These are phyloP conservation scores for Talaromyces sp. DNA, from an alignment of 2,329 filamentous ascomycete genomes.

Conservation along the genomic window DNA sequence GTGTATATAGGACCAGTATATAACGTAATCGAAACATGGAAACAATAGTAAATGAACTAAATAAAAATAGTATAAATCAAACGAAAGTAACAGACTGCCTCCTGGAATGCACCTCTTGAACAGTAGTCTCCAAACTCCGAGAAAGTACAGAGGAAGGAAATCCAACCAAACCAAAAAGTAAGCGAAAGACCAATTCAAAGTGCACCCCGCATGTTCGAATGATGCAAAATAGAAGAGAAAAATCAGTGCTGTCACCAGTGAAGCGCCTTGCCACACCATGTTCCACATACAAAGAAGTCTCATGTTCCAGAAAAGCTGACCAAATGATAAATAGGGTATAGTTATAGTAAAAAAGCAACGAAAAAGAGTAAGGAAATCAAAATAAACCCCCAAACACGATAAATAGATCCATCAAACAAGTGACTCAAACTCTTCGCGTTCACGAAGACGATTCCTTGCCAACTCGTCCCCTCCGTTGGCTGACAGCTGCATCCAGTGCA, in stretches of 20 bases:
- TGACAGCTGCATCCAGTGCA: slow-evolving; percentile 95
- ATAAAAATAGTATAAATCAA: neutral
- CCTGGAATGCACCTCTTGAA: neutral
- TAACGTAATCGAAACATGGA: neutral
- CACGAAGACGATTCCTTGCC: slow-evolving; percentile 73
- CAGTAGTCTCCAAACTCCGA: neutral
- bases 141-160: neutral
- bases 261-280: neutral
- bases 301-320: neutral
- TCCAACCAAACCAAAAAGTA: neutral
- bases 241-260: neutral
- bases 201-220: neutral
- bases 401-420: slow-evolving; percentile 39
- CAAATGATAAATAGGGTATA: slow-evolving; percentile 11
- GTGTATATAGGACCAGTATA: neutral
- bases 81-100: neutral
- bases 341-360: slow-evolving; percentile 14
- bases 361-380: slow-evolving; percentile 10
- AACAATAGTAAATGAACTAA: neutral
- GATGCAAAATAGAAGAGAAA: neutral
- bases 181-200: neutral
- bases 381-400: slow-evolving; percentile 7
- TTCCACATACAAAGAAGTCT: neutral
- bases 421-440: slow-evolving; percentile 59
- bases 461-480: slow-evolving; percentile 80